These are phyloP conservation scores for Fragilaria radians DNA, from an alignment of 108 stramenopile species.

Conservation along the genomic window DNA sequence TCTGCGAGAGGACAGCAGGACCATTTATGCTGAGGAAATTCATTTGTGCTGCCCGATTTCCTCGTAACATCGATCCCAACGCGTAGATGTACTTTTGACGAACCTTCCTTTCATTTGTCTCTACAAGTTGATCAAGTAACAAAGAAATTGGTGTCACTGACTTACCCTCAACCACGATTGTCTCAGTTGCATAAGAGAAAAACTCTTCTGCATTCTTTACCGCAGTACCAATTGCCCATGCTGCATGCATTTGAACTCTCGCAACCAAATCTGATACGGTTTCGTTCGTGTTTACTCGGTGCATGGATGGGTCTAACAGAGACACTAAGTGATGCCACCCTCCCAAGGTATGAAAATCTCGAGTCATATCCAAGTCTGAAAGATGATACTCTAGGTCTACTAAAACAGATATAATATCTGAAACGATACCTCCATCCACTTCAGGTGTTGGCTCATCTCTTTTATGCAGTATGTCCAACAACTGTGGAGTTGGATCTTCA, in stretches of 20 bases:
- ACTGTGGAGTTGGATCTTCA: slow-evolving; percentile 25
- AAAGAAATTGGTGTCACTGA: not conserved
- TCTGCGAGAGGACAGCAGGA: slow-evolving; percentile 21
- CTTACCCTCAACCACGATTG: slow-evolving; percentile 7
- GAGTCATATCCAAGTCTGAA: slow-evolving; percentile 89
- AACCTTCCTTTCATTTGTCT: not conserved
- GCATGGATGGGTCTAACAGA: slow-evolving; percentile 47
- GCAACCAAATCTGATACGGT: slow-evolving; percentile 19
- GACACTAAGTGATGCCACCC: slow-evolving; percentile 78
- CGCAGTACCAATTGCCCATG: slow-evolving; percentile 85
- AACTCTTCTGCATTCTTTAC: slow-evolving; percentile 91
- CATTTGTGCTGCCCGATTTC: slow-evolving; percentile 56
- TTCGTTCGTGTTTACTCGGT: slow-evolving; percentile 18
- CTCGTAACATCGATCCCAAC: slow-evolving; percentile 65
- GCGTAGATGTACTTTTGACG: slow-evolving; percentile 47
- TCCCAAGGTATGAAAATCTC: slow-evolving; percentile 91
- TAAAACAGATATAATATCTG: slow-evolving; percentile 50
- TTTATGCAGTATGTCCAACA: slow-evolving; percentile 9
- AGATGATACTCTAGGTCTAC: slow-evolving; percentile 84
- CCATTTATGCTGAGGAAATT: slow-evolving; percentile 33
- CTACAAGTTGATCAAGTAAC: not conserved
- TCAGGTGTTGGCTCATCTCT: slow-evolving; percentile 6
- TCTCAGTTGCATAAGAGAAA: slow-evolving; percentile 70
- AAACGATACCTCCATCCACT: slow-evolving; percentile 22
- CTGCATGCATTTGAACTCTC: slow-evolving; percentile 63